Base-by-base conservation (phyloP, 768 basidiomycete genomes). In the Boletus huronensis region DNA sequence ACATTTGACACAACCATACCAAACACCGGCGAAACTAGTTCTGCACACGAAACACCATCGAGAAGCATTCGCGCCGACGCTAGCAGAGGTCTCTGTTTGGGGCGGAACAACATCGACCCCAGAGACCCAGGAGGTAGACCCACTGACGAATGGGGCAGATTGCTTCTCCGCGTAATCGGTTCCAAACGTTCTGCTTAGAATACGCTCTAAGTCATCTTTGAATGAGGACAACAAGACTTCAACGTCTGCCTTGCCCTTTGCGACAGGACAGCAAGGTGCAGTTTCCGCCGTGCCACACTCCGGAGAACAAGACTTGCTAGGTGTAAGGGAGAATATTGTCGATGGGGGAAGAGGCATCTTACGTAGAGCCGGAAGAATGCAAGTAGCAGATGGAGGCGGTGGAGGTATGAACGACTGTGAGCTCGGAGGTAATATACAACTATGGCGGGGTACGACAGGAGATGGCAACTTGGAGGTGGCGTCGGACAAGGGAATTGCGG, bases 171-270 rank as follows among this genome's bases (percentile, higher is more conserved):
- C 28, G 21, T 31, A 16, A 48, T 53, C 42, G 19, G 58, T 3
- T 31, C 73, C 74, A 48, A 80, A 72, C 1, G 72, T 70, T 50
- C 59, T 65, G 21, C 61, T 62, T 25, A 85, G 61, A 53, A 79
- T 71, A 14, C 67, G 70, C 36, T 82, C 75, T n/a, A 88, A 69
- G 50, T 83, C 78, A 10, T 65, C 58, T 62, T 83, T 78, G 64
- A 87, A 86, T n/a, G 71, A 71, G 44, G 68, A 58, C 36, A 88
- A 57, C 31, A 85, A 65, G 1, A 57, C 47, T 51, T 74, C 70
- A 7, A 87, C 67, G 50, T 86, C 83, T 36, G 64, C 66, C 66
- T 77, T 85, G 46, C 74, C 75, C 50, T 78, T 70, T 2, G 74
- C 58, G 4, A 78, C 59, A 5, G 78, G 67, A 65, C 82, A 83